phyloP scores from a whole-genome alignment of 768 basidiomycete genomes.

The Filobasidium floriforme region DNA sequence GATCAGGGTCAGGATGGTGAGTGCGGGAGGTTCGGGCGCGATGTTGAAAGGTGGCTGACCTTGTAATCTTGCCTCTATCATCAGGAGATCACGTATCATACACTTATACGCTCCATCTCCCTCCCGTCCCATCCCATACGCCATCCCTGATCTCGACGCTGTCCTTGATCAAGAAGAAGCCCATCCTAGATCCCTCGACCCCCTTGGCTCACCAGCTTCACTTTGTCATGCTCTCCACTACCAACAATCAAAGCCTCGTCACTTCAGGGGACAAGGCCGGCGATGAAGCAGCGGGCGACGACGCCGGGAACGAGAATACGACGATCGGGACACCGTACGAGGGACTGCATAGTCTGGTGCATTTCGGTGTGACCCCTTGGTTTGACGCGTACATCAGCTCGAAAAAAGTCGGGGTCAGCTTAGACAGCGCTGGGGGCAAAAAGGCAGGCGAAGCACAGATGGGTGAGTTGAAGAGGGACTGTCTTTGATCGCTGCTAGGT shows the following conservation, averaged over 20 bases:
- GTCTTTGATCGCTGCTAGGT: conserved; percentile 20
- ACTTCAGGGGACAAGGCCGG: not conserved
- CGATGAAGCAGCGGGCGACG: conserved; percentile 53
- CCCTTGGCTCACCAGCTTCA: conserved; percentile 81
- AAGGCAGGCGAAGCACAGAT: conserved; percentile 76
- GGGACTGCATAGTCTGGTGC: conserved; percentile 87
- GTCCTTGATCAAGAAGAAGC: conserved; percentile 86
- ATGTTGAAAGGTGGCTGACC: not conserved
- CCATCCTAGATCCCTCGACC: conserved; percentile 67
- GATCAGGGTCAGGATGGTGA: conserved; percentile 30
- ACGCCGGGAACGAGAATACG: conserved; percentile 52
- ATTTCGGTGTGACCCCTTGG: conserved; percentile 92
- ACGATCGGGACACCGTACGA: conserved; percentile 62
- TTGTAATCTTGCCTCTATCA: conserved; percentile 6
- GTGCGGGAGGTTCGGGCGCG: not conserved
- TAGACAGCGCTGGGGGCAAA: conserved; percentile 25
- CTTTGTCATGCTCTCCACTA: conserved; percentile 69
- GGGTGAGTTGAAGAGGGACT: conserved; percentile 49
- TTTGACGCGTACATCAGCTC: conserved; percentile 95
- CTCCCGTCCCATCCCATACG: conserved; percentile 66
- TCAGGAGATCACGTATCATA: not conserved
- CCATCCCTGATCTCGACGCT: conserved; percentile 73
- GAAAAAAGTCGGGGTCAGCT: conserved; percentile 48
- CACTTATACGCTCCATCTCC: conserved; percentile 41
- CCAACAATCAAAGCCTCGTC: not conserved